phyloP scores from a whole-genome alignment of 768 basidiomycete species.

The Baorangia bicolor region DNA sequence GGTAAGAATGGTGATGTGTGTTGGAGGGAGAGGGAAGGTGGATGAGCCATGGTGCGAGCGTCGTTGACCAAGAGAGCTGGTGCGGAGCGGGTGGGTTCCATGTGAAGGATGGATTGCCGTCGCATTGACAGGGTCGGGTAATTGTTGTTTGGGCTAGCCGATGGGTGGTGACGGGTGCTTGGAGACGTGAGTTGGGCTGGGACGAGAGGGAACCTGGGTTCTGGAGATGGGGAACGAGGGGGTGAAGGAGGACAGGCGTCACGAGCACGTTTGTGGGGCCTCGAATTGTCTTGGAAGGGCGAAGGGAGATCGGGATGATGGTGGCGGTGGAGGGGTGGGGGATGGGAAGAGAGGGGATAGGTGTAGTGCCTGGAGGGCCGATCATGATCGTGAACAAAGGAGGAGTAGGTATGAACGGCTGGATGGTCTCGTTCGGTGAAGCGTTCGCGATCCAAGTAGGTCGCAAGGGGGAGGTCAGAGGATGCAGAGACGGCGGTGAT shows the following conservation, averaged over 20 bases:
- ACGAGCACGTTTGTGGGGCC: slow-evolving; percentile 28
- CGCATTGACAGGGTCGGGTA: slow-evolving; percentile 29
- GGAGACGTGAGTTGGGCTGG: slow-evolving; percentile 13
- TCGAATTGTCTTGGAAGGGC: slow-evolving; percentile 1
- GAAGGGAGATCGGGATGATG: not conserved
- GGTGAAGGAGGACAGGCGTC: slow-evolving; percentile 11
- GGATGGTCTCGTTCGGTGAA: not conserved
- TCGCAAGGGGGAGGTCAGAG: not conserved
- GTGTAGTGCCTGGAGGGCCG: slow-evolving; percentile 6
- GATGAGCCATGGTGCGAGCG: not conserved
- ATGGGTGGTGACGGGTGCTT: slow-evolving; percentile 15
- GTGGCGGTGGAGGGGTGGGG: not conserved
- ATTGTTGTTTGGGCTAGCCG: slow-evolving; percentile 20
- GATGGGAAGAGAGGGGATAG: not conserved
- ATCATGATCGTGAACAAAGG: slow-evolving; percentile 26
- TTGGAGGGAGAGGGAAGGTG: slow-evolving; percentile 12
- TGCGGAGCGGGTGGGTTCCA: slow-evolving; percentile 11
- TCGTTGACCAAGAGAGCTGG: slow-evolving; percentile 7
- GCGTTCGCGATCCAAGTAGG: not conserved
- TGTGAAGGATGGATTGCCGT: slow-evolving; percentile 14
- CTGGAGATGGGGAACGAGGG: slow-evolving; percentile 14
- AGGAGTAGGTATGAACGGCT: not conserved
- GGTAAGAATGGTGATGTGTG: slow-evolving; percentile 15
- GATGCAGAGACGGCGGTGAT: slow-evolving; percentile 33
- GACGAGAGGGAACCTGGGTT: not conserved